A percentile compares a stretch with the other conserved stretches of the same genome.
Conservation (phyloP, 139 green algal species). For the Asterochloris sp. region DNA sequence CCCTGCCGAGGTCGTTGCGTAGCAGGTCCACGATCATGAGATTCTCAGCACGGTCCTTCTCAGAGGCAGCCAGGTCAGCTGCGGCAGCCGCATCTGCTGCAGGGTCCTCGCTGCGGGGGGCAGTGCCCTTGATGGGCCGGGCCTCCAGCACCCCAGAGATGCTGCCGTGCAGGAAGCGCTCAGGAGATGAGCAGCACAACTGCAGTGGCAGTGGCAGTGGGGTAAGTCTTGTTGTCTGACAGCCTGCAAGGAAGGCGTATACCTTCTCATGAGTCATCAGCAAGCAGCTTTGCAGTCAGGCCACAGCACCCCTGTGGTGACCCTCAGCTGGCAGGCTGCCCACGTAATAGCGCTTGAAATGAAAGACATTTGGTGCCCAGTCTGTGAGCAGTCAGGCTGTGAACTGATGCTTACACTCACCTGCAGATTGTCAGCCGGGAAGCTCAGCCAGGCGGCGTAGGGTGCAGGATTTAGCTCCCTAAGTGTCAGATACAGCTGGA, state of each 20-base stretch:
- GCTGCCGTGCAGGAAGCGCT: conserved; percentile 88
- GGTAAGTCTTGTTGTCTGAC: no score
- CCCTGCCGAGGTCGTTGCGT: conserved; percentile 91
- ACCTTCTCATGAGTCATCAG: no score
- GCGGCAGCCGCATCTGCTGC: conserved; percentile 56
- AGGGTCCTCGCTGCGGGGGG: conserved; percentile 37
- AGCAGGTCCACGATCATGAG: conserved; percentile 99
- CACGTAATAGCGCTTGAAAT: no score
- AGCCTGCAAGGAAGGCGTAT: no score
- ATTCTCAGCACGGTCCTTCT: conserved; percentile 97
- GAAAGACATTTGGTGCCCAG: no score
- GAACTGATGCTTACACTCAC: background rate
- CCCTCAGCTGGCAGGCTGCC: no score
- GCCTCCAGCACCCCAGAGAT: conserved; percentile 82
- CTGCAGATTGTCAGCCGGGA: conserved; percentile 31
- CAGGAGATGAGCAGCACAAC: conserved; percentile 91
- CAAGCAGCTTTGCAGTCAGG: no score
- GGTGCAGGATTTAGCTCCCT: conserved; percentile 89
- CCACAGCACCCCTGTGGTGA: no score
- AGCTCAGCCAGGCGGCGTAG: conserved; percentile 85
- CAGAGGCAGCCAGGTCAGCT: conserved; percentile 45
- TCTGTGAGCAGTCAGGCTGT: no score
- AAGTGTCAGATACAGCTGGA: conserved; percentile 74
- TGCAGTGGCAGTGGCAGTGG: conserved; percentile 14
- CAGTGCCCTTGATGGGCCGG: conserved; percentile 96